Conservation (phyloP, 805 yeast genomes). For the Zygotorulaspora chibaensis region DNA sequence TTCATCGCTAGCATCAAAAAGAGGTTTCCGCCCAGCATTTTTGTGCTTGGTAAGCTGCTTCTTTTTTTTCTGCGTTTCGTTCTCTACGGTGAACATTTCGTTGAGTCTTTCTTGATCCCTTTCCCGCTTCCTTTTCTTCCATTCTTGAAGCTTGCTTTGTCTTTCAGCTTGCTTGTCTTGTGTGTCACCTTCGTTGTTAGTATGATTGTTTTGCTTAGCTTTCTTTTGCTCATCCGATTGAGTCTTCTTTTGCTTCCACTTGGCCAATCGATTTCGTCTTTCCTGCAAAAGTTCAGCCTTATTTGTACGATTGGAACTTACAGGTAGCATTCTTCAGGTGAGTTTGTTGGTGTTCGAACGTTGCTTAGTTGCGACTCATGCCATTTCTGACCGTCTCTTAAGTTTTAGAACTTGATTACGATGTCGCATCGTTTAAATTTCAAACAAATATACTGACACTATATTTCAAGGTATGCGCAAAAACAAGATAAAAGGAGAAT, state of each 20-base stretch:
- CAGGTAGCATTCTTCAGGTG: slow-evolving; percentile 16
- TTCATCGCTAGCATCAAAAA: slow-evolving; percentile 22
- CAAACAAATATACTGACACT: no score
- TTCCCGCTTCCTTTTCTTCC: slow-evolving; percentile 44
- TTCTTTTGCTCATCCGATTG: slow-evolving; percentile 29
- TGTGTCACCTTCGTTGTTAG: slow-evolving; percentile 6
- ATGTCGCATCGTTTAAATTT: slow-evolving; percentile 2
- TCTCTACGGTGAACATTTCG: slow-evolving; percentile 1
- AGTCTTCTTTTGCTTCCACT: slow-evolving; percentile 57
- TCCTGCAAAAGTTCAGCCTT: slow-evolving; percentile 37
- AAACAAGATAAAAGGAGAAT: neutral
- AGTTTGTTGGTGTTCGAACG: no score
- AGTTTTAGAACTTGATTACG: no score
- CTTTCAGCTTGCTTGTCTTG: slow-evolving; percentile 26
- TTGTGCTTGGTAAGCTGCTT: slow-evolving; percentile 3
- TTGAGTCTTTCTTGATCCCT: slow-evolving; percentile 15
- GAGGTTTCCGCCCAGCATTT: slow-evolving; percentile 2
- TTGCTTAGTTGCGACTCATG: no score
- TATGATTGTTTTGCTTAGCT: slow-evolving; percentile 8
- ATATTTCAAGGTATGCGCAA: neutral
- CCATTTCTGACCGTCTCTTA: no score
- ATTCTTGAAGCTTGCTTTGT: slow-evolving; percentile 44
- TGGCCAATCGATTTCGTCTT: slow-evolving; percentile 51
- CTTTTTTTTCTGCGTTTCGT: slow-evolving; percentile 2
- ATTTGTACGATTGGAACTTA: slow-evolving; percentile 22